These are phyloP conservation scores for Neobulgaria alba DNA, from an alignment of 2,329 filamentous ascomycete genomes.

Conservation along the genomic window DNA sequence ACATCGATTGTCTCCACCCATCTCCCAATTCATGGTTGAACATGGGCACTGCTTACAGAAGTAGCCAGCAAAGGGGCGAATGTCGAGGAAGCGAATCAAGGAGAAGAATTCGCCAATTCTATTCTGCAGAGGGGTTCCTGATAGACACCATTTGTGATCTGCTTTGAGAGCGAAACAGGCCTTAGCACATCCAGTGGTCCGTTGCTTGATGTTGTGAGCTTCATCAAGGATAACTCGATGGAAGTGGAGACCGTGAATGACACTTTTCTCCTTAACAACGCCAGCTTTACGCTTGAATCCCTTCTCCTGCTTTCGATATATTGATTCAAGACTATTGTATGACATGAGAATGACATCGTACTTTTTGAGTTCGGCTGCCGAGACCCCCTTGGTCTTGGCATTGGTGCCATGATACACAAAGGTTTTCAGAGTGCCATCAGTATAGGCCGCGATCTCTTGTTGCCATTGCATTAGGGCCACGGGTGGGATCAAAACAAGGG, in stretches of 20 bases:
- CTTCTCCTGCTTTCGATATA: constrained; percentile 86
- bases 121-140: constrained; percentile 91
- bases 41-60: constrained; percentile 85
- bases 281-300: constrained; percentile 77
- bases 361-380: constrained; percentile 63
- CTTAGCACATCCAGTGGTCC: constrained; percentile 84
- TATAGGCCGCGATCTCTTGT: constrained; percentile 70
- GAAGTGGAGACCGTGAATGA: constrained; percentile 78
- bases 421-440: constrained; percentile 81
- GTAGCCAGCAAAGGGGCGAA: constrained; percentile 85
- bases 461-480: constrained; percentile 96
- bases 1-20: constrained; percentile 65
- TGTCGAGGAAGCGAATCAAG: constrained; percentile 80
- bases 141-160: constrained; percentile 90
- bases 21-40: constrained; percentile 73
- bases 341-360: constrained; percentile 97
- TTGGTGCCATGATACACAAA: constrained; percentile 88
- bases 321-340: constrained; percentile 84
- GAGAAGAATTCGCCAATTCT: constrained; percentile 97
- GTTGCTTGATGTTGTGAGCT: constrained; percentile 86
- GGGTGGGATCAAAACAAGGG: constrained; percentile 82
- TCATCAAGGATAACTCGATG: constrained; percentile 93
- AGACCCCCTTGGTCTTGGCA: constrained; percentile 68
- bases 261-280: constrained; percentile 68
- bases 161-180: constrained; percentile 88